Conservation (phyloP, 2,329 filamentous ascomycete genomes). For the Beauveria asiatica region DNA sequence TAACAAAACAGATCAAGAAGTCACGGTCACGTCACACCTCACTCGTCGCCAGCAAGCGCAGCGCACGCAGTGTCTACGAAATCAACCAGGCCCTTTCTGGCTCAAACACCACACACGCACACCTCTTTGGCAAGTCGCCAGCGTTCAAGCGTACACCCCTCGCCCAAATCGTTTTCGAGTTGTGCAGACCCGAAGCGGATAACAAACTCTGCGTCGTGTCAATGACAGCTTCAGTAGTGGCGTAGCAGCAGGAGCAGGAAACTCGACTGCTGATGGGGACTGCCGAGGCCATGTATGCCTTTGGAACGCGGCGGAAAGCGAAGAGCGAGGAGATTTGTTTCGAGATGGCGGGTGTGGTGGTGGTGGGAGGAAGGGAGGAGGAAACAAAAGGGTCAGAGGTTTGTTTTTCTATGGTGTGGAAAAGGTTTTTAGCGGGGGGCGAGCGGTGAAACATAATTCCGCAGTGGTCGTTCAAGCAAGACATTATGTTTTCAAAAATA, state of each 20-base stretch:
- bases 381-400: background rate
- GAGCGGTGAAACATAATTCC: slow-evolving; percentile 3
- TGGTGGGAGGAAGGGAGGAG: background rate
- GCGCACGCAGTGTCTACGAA: background rate
- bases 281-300: background rate
- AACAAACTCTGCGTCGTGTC: too few relatives aligned
- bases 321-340: background rate
- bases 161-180: too few relatives aligned
- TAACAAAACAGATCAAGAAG: background rate
- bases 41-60: background rate
- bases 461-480: background rate
- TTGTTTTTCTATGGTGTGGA: background rate
- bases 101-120: background rate
- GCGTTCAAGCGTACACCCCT: too few relatives aligned
- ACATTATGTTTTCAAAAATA: too few relatives aligned
- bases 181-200: too few relatives aligned
- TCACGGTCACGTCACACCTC: background rate
- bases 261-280: background rate
- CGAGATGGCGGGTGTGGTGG: background rate
- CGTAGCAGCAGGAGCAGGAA: background rate
- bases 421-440: background rate
- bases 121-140: too few relatives aligned
- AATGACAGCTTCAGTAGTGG: background rate
- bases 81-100: too few relatives aligned
- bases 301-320: background rate